A percentile compares a stretch with the other conserved stretches of the same genome.
Conservation (phyloP, 2,329 filamentous ascomycete genomes). For the Ophiocordyceps sinensis region DNA sequence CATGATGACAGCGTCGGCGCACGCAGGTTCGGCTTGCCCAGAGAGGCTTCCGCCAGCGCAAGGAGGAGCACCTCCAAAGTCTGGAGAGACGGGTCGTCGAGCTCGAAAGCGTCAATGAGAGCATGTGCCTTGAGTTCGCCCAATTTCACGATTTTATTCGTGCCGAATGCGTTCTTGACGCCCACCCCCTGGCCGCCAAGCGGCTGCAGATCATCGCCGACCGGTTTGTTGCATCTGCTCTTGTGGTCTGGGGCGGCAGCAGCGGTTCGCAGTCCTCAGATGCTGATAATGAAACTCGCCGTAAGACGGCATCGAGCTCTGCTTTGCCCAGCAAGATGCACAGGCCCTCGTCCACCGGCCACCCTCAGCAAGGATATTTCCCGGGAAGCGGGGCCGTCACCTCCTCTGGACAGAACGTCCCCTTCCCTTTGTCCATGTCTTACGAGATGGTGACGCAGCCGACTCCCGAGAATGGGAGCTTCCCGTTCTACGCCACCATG, state of each 20-base stretch:
- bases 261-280: conserved; percentile 5
- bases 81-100: conserved; percentile 56
- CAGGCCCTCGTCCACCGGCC: neutral
- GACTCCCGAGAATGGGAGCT: conserved; percentile 38
- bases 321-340: neutral
- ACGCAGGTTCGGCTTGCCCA: conserved; percentile 82
- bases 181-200: conserved; percentile 39
- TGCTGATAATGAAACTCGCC: neutral
- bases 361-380: neutral
- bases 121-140: conserved; percentile 60
- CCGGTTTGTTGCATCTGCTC: conserved; percentile 30
- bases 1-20: conserved; percentile 47
- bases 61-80: conserved; percentile 65
- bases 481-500: conserved; percentile 24
- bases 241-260: conserved; percentile 26
- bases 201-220: conserved; percentile 43
- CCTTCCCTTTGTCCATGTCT: conserved; percentile 9
- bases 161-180: conserved; percentile 39
- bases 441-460: conserved; percentile 37
- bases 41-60: conserved; percentile 69
- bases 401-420: conserved; percentile 1
- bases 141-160: conserved; percentile 49
- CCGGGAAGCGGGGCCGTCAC: neutral
- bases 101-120: conserved; percentile 54
- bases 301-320: neutral